A percentile compares a stretch with the other conserved stretches of the same genome.
Conservation (phyloP, 345 rosid genomes). For the Crucihimalaya himalaica region DNA sequence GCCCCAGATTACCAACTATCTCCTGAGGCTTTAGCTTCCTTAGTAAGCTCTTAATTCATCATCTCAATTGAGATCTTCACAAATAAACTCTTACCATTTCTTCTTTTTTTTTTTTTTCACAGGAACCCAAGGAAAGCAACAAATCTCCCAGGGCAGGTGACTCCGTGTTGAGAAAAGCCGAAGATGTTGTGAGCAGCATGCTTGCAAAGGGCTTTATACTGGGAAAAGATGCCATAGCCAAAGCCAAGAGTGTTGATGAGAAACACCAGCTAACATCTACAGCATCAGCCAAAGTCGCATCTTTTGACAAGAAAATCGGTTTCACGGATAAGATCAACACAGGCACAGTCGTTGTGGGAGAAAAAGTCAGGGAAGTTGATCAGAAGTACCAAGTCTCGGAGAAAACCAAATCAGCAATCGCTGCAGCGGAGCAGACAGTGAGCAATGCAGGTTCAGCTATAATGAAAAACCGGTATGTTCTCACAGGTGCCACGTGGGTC, state of each 20-base stretch:
- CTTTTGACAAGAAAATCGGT: conserved; percentile 84
- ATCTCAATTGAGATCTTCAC: conserved; percentile 7
- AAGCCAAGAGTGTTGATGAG: conserved; percentile 86
- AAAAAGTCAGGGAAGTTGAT: conserved; percentile 91
- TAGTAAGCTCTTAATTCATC: conserved; percentile 48
- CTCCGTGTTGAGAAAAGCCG: conserved; percentile 76
- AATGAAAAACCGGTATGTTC: conserved; percentile 88
- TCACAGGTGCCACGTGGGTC: conserved; percentile 81
- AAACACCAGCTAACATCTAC: conserved; percentile 88
- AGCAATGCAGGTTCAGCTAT: conserved; percentile 87
- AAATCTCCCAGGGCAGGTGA: conserved; percentile 57
- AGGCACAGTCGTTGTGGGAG: conserved; percentile 72
- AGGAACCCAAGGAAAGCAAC: conserved; percentile 50
- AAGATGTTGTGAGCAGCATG: conserved; percentile 89
- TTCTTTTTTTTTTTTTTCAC: conserved; percentile 29
- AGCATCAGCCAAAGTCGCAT: conserved; percentile 82
- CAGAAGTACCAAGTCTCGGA: conserved; percentile 92
- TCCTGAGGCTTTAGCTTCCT: conserved; percentile 61
- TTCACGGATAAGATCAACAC: conserved; percentile 79
- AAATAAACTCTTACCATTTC: conserved; percentile 6
- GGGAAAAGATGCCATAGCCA: conserved; percentile 87
- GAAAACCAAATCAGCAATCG: conserved; percentile 88
- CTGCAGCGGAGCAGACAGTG: conserved; percentile 85
- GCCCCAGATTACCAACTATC: conserved; percentile 84
- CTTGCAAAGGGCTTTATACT: conserved; percentile 88